Conservation (phyloP, 345 rosid genomes). For the Gossypium sturtianum region DNA sequence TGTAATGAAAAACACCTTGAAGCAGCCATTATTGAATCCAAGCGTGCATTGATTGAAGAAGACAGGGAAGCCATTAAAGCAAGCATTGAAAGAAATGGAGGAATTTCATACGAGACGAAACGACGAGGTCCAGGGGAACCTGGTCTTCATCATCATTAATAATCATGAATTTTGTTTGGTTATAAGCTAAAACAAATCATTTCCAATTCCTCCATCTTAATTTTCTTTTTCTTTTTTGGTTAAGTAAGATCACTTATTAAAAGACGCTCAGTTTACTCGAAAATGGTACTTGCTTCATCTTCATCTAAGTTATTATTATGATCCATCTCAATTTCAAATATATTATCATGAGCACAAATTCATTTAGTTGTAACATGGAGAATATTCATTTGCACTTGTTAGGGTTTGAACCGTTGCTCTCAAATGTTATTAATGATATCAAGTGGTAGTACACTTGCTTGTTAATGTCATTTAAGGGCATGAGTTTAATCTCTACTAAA, state of each 20-base stretch:
- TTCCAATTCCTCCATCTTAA: too few species aligned
- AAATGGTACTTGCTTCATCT: slow-evolving; percentile 62
- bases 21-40: background rate
- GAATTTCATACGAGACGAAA: slow-evolving; percentile 30
- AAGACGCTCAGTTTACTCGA: slow-evolving; percentile 55
- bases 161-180: background rate
- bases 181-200: too few species aligned
- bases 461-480: too few species aligned
- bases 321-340: slow-evolving; percentile 40
- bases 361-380: too few species aligned
- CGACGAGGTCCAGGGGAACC: slow-evolving; percentile 70
- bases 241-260: slow-evolving; percentile 51
- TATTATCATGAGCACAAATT: too few species aligned
- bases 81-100: slow-evolving; percentile 34
- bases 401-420: too few species aligned
- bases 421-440: too few species aligned
- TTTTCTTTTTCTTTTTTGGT: too few species aligned
- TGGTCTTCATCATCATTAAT: slow-evolving; percentile 58
- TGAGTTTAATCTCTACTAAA: too few species aligned
- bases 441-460: too few species aligned
- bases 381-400: too few species aligned
- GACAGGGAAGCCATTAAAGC: slow-evolving; percentile 37
- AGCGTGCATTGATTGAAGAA: slow-evolving; percentile 34
- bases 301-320: slow-evolving; percentile 64
- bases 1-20: background rate